Conservation (phyloP, 352 stramenopile species). For the Phytophthora constricta region DNA sequence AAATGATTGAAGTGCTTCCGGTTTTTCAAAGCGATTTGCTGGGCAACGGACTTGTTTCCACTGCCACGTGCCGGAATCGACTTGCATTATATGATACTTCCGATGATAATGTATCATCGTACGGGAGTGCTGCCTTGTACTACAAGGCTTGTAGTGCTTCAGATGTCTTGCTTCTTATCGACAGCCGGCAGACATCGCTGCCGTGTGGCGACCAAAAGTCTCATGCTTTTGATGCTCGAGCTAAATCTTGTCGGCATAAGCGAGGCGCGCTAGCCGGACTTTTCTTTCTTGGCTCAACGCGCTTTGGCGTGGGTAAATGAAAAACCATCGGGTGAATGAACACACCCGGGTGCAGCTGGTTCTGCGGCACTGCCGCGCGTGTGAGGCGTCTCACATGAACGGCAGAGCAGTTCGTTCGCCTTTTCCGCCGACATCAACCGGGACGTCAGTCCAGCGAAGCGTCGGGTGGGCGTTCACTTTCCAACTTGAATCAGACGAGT, state of each 20-base stretch:
- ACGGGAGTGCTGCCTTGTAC: too few species aligned
- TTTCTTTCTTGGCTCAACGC: slow-evolving; percentile 24
- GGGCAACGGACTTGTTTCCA: too few species aligned
- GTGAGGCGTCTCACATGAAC: slow-evolving; percentile 18
- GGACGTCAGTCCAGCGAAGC: slow-evolving; percentile 8
- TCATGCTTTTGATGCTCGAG: background rate
- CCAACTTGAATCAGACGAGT: slow-evolving; percentile 39
- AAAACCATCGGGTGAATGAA: slow-evolving; percentile 23
- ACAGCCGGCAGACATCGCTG: too few species aligned
- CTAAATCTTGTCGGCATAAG: slow-evolving; percentile 14
- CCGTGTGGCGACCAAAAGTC: too few species aligned
- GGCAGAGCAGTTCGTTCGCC: slow-evolving; percentile 25
- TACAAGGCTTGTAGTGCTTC: too few species aligned
- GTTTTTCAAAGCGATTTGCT: too few species aligned
- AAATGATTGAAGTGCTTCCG: too few species aligned
- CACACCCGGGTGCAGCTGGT: slow-evolving; percentile 28
- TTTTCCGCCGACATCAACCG: slow-evolving; percentile 5
- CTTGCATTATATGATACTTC: too few species aligned
- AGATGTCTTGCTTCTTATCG: slow-evolving; percentile 11
- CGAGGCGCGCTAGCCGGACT: slow-evolving; percentile 15
- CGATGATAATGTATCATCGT: too few species aligned
- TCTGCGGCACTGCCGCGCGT: slow-evolving; percentile 20
- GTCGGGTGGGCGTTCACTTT: slow-evolving; percentile 30
- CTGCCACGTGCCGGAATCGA: too few species aligned
- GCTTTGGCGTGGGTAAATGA: slow-evolving; percentile 26